Base-by-base conservation (phyloP, 2,329 filamentous ascomycete species). In the Aspergillus pseudoviridinutans region DNA sequence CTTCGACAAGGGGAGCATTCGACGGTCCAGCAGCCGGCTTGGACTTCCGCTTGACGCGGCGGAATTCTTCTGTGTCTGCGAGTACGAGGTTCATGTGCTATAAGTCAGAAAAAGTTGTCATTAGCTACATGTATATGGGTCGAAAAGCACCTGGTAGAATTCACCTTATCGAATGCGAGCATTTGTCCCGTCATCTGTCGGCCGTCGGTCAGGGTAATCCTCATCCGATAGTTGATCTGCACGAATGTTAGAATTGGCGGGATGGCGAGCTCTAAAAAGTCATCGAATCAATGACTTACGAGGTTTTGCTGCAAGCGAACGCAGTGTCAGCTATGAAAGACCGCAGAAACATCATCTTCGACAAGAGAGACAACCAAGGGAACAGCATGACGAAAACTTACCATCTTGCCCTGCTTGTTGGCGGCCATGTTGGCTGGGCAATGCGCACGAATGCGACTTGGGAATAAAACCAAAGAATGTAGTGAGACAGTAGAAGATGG, bases 371-470 rank as follows among this genome's bases (percentile, higher is more conserved):
- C 6, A 12, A 41, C 50, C 17, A 38, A 51, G 9, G 7, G 29
- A 51, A 41, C 50, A 32, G 50, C 62, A 56, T 51, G 54, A 51
- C 57, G 49, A 57, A 55, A 54, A 87, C 91, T 84, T 82, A 97
- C 94, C 94, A 99, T 97, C 85, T 99, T 97, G 80, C 94, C 94
- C 80, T 97, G 92, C 79, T 96, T 96, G 85, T 96, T 93, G 62
- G 76, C 71, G 74, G 87, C 85, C 87, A 76, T 87, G 73, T 49
- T 66, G 60, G 63, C 66, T 61, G 53, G 46, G 56, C 53, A 60
- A 64, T 66, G 76, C 77, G 75, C 77, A 77, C 76, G 73, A 73
- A 71, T 76, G 77, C 76, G 77, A 75, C 77, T 77, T 74, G 56
- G 58, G 54, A 47, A 49, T 55, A 50, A 58, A 61, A 58, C 62